A percentile compares a stretch with the other conserved stretches of the same genome.
Evolutionary conservation across 75 land plant species (phyloP).

Genomic region (Gnetum montanum): DNA sequence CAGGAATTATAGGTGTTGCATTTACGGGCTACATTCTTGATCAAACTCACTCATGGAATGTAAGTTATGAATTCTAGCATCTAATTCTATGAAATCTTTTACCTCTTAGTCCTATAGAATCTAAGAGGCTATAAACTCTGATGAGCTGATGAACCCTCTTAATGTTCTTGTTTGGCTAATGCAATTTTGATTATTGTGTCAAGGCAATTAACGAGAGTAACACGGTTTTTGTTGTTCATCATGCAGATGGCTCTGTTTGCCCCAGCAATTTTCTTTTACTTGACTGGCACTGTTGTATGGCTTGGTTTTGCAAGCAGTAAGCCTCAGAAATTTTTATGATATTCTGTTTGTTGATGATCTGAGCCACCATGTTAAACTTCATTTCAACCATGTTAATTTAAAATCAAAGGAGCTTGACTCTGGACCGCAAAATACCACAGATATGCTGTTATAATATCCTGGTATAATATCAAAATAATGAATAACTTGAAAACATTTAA

Average conservation of each 20-base stretch:
- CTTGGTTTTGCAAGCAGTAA: constrained; percentile 82
- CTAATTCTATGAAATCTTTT: background rate
- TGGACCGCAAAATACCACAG: too few relatives aligned
- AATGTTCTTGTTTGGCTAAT: background rate
- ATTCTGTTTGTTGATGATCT: too few relatives aligned
- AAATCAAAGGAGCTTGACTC: too few relatives aligned
- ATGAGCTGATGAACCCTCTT: too few relatives aligned
- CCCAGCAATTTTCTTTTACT: constrained; percentile 94
- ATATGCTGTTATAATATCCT: too few relatives aligned
- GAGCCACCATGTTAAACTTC: too few relatives aligned
- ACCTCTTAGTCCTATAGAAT: background rate
- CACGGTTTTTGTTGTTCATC: background rate
- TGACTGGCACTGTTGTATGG: constrained; percentile 90
- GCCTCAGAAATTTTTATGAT: constrained; percentile 49
- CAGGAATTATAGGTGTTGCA: constrained; percentile 92
- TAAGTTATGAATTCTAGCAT: constrained; percentile 56
- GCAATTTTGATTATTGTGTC: background rate
- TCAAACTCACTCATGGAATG: constrained; percentile 93
- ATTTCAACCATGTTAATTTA: too few relatives aligned
- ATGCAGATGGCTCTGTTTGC: constrained; percentile 43
- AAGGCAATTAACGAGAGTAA: background rate
- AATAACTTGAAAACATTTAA: too few relatives aligned
- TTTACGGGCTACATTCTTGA: constrained; percentile 83
- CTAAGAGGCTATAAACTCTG: too few relatives aligned
- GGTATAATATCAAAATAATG: too few relatives aligned